These are phyloP conservation scores for Cyberlindnera euphorbiiphila DNA, from an alignment of 805 yeast species.

Conservation along the genomic window DNA sequence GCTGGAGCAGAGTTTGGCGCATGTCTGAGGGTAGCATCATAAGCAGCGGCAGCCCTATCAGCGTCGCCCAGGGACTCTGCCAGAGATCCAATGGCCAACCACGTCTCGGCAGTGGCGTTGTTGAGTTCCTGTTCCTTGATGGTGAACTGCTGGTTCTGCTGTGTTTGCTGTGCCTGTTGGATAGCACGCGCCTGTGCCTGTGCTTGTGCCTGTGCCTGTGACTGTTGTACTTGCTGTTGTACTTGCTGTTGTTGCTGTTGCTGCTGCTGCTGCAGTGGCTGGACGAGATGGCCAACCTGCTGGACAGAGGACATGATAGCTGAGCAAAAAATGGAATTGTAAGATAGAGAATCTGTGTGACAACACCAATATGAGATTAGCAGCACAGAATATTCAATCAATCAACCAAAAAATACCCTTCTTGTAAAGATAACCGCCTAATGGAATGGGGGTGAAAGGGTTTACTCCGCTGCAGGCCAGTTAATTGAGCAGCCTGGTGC, in stretches of 20 bases:
- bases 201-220: constrained; percentile 3
- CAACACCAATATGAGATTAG: no score
- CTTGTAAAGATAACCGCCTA: no score
- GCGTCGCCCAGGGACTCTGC: constrained; percentile 88
- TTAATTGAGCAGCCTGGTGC: no score
- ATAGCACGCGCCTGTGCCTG: constrained; percentile 5
- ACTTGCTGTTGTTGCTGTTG: constrained; percentile 1
- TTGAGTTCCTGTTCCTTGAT: constrained; percentile 32
- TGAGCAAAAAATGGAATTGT: no score
- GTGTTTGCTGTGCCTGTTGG: constrained; percentile 5
- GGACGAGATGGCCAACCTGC: constrained; percentile 3
- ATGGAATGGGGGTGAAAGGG: no score
- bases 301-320: constrained; percentile 6
- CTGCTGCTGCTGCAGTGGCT: background rate
- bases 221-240: constrained; percentile 7
- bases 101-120: constrained; percentile 70
- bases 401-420: no score
- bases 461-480: no score
- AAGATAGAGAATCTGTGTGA: no score
- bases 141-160: constrained; percentile 23
- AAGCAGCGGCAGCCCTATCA: constrained; percentile 84
- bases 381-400: no score
- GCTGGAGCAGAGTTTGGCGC: constrained; percentile 85
- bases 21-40: constrained; percentile 82
- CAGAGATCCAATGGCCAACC: constrained; percentile 84